Conservation (phyloP, 116 monocot species). For the Zostera marina region DNA sequence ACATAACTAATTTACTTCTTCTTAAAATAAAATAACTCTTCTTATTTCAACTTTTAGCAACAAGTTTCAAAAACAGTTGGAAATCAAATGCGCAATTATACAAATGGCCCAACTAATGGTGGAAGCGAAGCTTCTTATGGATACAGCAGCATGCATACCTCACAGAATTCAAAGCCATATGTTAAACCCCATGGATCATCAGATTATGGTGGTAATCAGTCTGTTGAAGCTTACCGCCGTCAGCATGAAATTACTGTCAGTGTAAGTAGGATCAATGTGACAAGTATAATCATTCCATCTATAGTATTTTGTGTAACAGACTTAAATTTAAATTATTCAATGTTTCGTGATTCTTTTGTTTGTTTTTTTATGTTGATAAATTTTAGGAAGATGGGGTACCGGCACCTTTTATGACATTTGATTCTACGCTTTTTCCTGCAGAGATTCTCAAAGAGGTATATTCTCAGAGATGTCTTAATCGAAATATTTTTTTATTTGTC, state of each 20-base stretch:
- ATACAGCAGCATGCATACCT: constrained; percentile 4
- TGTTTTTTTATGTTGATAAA: constrained; percentile 1
- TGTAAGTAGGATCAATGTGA: constrained; percentile 17
- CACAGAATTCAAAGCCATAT: constrained; percentile 20
- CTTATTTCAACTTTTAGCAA: constrained; percentile 4
- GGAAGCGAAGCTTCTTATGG: constrained; percentile 13
- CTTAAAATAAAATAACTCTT: not conserved
- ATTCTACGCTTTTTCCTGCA: constrained; percentile 59
- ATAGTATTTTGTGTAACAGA: too few species aligned
- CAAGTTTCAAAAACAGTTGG: not conserved
- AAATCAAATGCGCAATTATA: constrained; percentile 5
- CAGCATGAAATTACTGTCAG: constrained; percentile 66
- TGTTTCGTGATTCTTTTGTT: not conserved
- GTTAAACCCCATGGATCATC: constrained; percentile 13
- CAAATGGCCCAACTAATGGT: constrained; percentile 8
- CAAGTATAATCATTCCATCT: too few species aligned
- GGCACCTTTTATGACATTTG: constrained; percentile 80
- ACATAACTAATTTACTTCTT: not conserved
- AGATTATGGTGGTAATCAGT: constrained; percentile 21
- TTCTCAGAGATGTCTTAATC: not conserved
- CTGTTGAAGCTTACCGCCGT: constrained; percentile 56
- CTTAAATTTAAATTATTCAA: too few species aligned
- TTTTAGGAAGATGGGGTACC: constrained; percentile 65
- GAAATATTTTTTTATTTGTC: not conserved
- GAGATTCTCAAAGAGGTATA: constrained; percentile 85